phyloP scores from a whole-genome alignment of 441 rosid species.

The Eruca vesicaria region DNA sequence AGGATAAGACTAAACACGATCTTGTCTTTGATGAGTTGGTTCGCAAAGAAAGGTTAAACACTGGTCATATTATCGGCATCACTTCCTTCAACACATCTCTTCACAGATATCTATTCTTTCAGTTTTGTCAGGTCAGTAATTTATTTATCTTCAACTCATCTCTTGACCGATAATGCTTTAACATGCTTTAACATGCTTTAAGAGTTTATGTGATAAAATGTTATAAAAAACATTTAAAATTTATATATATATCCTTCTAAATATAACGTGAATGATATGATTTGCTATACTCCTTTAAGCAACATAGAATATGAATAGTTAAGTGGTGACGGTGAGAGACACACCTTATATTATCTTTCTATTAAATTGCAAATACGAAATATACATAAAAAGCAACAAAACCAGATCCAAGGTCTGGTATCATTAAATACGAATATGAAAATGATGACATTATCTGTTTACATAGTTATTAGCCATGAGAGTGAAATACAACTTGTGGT shows the following conservation, averaged over 20 bases:
- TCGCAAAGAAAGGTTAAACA: constrained; percentile 19
- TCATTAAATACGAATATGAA: not conserved
- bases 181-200: not conserved
- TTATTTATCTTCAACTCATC: not conserved
- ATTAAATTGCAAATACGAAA: not conserved
- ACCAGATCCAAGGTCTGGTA: not conserved
- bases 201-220: not conserved
- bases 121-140: constrained; percentile 40
- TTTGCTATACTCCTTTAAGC: not conserved
- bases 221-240: not conserved
- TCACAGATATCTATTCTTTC: constrained; percentile 36
- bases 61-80: constrained; percentile 39
- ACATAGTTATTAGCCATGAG: constrained; percentile 25
- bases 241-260: not conserved
- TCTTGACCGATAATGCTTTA: not conserved
- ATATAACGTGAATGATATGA: not conserved
- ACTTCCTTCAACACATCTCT: constrained; percentile 37
- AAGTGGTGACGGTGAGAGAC: constrained; percentile 14
- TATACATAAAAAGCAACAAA: not conserved
- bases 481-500: not conserved
- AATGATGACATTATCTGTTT: constrained; percentile 17
- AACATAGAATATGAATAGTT: not conserved
- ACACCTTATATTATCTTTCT: constrained; percentile 13
- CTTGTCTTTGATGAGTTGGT: constrained; percentile 33
- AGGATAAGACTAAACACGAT: constrained; percentile 29